Conservation (phyloP, 2,329 filamentous ascomycete genomes). For the Aspergillus texensis region DNA sequence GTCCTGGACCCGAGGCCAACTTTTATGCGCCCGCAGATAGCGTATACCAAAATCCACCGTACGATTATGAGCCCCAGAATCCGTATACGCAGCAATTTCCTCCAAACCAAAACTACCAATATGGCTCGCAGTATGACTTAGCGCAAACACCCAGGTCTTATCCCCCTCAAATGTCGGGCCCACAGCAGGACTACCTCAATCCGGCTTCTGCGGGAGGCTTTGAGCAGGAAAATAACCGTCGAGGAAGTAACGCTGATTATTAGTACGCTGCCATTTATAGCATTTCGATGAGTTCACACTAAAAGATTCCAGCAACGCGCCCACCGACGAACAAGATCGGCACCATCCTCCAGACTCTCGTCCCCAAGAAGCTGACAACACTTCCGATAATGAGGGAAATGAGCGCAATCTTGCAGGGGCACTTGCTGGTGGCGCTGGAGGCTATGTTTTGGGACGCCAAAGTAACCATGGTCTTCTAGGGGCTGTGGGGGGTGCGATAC, state of each 20-base stretch:
- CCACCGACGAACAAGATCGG: not conserved
- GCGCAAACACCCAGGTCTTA: conserved; percentile 9
- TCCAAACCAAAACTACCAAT: conserved; percentile 9
- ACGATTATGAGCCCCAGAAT: conserved; percentile 31
- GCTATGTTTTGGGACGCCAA: conserved; percentile 59
- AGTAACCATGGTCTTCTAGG: conserved; percentile 61
- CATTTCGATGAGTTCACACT: not conserved
- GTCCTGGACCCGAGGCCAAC: conserved; percentile 19
- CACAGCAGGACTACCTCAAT: conserved; percentile 8
- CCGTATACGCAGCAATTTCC: conserved; percentile 13
- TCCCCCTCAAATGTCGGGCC: conserved; percentile 12
- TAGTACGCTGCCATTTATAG: conserved; percentile 16
- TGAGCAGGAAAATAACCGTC: not conserved
- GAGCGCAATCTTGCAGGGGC: conserved; percentile 62
- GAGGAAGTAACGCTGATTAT: conserved; percentile 25
- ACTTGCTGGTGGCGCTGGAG: conserved; percentile 59
- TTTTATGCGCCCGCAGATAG: conserved; percentile 30
- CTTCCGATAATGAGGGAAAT: conserved; percentile 45
- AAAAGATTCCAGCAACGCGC: not conserved
- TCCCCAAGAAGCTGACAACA: conserved; percentile 30
- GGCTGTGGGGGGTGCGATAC: conserved; percentile 59
- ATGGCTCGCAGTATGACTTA: conserved; percentile 15
- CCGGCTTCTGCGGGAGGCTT: conserved; percentile 2
- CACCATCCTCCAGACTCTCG: not conserved
- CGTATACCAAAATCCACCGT: conserved; percentile 24